Conservation (phyloP, 495 filamentous ascomycete species). For the Tuber brumale region DNA sequence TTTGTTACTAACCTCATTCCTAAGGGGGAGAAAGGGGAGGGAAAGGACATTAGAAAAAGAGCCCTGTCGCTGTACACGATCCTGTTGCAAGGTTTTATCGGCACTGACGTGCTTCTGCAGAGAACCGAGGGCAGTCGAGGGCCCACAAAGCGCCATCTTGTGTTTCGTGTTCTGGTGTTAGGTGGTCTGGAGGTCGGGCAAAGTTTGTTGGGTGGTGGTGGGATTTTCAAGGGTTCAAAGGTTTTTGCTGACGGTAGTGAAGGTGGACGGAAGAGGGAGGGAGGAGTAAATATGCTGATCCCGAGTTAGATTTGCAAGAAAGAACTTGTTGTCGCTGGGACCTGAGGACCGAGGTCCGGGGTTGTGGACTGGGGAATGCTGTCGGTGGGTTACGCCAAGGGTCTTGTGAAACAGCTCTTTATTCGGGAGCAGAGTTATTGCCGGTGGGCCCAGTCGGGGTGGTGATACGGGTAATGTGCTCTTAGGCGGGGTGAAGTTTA, state of each 20-base stretch:
- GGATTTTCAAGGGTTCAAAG: neutral
- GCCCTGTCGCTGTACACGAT: conserved; percentile 56
- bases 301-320: neutral
- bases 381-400: neutral
- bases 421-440: neutral
- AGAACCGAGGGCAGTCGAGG: conserved; percentile 79
- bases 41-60: conserved; percentile 52
- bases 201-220: neutral
- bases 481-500: neutral
- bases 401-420: neutral
- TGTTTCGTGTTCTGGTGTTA: neutral
- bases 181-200: neutral
- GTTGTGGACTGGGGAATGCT: neutral
- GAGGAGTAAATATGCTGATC: conserved; percentile 1
- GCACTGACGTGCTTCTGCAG: conserved; percentile 72
- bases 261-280: neutral
- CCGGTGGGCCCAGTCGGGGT: neutral
- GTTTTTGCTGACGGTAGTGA: neutral
- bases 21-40: neutral
- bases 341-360: neutral
- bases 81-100: conserved; percentile 79
- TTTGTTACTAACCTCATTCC: conserved; percentile 10
- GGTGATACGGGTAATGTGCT: neutral
- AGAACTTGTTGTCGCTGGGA: neutral
- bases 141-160: conserved; percentile 55